These are phyloP conservation scores for Metarhizium anisopliae DNA, from an alignment of 2,329 filamentous ascomycete genomes.

Conservation along the genomic window DNA sequence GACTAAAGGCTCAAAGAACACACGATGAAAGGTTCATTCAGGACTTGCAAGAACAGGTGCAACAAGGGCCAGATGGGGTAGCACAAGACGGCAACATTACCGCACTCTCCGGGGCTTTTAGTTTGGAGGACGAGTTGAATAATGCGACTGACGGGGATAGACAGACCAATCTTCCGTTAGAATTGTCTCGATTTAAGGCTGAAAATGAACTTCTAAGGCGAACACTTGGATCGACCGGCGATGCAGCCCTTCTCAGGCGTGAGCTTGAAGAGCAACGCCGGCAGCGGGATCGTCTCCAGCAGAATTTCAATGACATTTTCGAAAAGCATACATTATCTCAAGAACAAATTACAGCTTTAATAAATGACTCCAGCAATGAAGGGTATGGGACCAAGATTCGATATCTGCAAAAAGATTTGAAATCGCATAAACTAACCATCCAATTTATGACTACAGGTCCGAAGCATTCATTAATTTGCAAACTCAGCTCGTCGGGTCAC, in stretches of 20 bases:
- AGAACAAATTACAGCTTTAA: slow-evolving; percentile 47
- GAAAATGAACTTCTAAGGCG: slow-evolving; percentile 52
- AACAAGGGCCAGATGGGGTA: slow-evolving; percentile 21
- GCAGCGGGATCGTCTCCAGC: slow-evolving; percentile 41
- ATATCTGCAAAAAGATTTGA: slow-evolving; percentile 21
- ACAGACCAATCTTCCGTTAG: slow-evolving; percentile 35
- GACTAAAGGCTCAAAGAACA: slow-evolving; percentile 36
- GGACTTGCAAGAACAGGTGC: slow-evolving; percentile 52
- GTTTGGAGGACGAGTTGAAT: slow-evolving; percentile 53
- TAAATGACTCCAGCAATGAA: slow-evolving; percentile 41
- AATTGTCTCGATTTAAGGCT: slow-evolving; percentile 49
- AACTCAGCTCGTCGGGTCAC: slow-evolving; percentile 34
- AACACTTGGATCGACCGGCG: slow-evolving; percentile 43
- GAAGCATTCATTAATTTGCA: slow-evolving; percentile 44
- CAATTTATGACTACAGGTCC: slow-evolving; percentile 42
- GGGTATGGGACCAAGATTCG: slow-evolving; percentile 36
- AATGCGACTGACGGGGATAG: slow-evolving; percentile 31
- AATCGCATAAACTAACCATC: slow-evolving; percentile 13
- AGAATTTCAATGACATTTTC: slow-evolving; percentile 46
- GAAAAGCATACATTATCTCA: slow-evolving; percentile 49
- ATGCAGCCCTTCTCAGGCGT: slow-evolving; percentile 43
- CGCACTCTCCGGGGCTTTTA: slow-evolving; percentile 22
- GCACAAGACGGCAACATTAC: slow-evolving; percentile 12
- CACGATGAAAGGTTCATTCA: slow-evolving; percentile 45
- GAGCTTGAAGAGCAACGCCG: slow-evolving; percentile 47